Base-by-base conservation (phyloP, 2,329 filamentous ascomycete genomes). In the Colletotrichum theobromicola region DNA sequence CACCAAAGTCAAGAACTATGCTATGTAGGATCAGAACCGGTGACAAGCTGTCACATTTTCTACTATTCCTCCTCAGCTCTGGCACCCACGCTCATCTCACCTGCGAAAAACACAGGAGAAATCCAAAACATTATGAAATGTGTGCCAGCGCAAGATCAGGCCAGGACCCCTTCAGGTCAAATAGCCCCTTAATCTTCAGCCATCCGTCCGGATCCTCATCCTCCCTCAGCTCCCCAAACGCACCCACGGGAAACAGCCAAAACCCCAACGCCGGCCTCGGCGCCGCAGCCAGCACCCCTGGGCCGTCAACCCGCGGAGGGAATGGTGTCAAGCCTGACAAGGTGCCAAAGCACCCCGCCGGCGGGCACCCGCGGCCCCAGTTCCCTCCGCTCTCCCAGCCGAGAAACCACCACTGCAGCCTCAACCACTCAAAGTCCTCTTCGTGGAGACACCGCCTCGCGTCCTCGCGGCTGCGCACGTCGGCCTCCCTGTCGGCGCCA, bases 371-470 rank as follows among this genome's bases (percentile, higher is more conserved):
- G 7, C 13, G 55, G 13, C 34, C 26, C 15, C 68, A 57, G 4
- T 55, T 34, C n/a, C 28, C 16, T 28, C 35, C 34, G 18, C 46
- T 28, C 13, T 72, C 72, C 68, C 72, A 75, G 9, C 72, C 72
- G 21, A 35, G 72, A 34, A 46, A 72, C 62, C 62, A 72, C 72
- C 72, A 72, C 57, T 62, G 72, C 21, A 62, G 46, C 69, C 26
- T 46, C 15, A 75, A 53, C 68, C 72, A 75, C 42, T 30, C 24
- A 21, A 75, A 72, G 63, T 75, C 72, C 57, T 75, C 68, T 12
- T 67, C 62, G 9, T 75, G 72, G 4, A 75, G 57, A 26, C 26
- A 34, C 21, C 7, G 30, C 7, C 30, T 65, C 5, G 72, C 72
- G 2, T 72, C 62, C 21, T 30, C 62, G 7, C 72, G 72, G 28